phyloP scores from a whole-genome alignment of 208 protist species.

The Hexamita inflata region DNA sequence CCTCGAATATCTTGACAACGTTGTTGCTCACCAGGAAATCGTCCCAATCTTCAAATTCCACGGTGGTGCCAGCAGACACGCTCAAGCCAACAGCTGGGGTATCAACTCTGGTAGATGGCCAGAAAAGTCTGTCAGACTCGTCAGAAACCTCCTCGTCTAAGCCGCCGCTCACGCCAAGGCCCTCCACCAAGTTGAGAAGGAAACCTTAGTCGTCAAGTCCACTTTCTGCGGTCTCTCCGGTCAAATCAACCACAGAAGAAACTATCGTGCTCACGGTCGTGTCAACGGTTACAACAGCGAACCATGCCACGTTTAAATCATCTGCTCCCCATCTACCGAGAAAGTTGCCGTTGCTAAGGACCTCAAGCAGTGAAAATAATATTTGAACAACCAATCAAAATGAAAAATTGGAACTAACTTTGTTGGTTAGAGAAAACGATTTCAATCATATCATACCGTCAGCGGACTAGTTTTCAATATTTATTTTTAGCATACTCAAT shows the following conservation, averaged over 20 bases:
- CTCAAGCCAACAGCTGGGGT: not conserved
- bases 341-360: not conserved
- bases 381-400: too few relatives aligned
- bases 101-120: not conserved
- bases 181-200: slow-evolving; percentile 2
- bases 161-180: not conserved
- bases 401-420: too few relatives aligned
- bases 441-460: too few relatives aligned
- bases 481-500: too few relatives aligned
- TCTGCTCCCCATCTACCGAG: not conserved
- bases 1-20: not conserved
- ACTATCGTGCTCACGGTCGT: slow-evolving; percentile 11
- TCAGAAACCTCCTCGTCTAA: not conserved
- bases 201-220: not conserved
- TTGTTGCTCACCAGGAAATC: slow-evolving; percentile 1
- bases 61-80: not conserved
- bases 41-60: slow-evolving; percentile 21
- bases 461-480: too few relatives aligned
- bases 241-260: not conserved
- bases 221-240: not conserved
- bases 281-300: not conserved
- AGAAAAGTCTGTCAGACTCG: slow-evolving; percentile 15
- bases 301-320: slow-evolving; percentile 14
- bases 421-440: too few relatives aligned
- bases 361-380: too few relatives aligned